Percentiles rank a stretch among this genome's conserved stretches.
These are phyloP conservation scores for Sugiyamaella xylanicola DNA, from an alignment of 1,139 yeast genomes.

Conservation along the genomic window DNA sequence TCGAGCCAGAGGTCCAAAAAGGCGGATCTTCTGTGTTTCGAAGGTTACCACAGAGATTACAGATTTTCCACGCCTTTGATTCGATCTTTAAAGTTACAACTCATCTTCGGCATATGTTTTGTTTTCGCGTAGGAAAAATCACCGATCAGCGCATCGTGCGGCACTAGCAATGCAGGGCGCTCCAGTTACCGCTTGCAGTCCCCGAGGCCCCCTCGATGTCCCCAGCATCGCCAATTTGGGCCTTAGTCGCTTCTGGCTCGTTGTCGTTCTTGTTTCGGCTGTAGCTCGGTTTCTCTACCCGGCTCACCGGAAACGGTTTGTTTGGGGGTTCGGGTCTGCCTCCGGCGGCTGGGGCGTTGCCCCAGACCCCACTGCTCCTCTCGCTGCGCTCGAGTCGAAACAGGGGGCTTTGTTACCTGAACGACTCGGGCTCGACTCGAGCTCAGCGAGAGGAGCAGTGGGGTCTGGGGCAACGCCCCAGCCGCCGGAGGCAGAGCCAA, in stretches of 20 bases:
- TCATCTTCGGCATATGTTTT: constrained; percentile 1
- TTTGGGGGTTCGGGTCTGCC: background rate
- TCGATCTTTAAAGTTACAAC: constrained; percentile 2
- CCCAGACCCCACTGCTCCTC: background rate
- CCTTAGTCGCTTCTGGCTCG: background rate
- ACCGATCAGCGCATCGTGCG: constrained; percentile 18
- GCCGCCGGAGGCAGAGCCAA: too few relatives aligned
- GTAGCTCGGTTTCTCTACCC: background rate
- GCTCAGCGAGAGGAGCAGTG: background rate
- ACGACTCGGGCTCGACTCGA: background rate
- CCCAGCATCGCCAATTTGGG: background rate
- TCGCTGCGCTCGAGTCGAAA: background rate
- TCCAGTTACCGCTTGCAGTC: background rate
- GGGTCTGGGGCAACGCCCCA: too few relatives aligned
- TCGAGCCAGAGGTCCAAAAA: background rate
- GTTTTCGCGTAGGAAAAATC: constrained; percentile 17
- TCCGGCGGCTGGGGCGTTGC: background rate
- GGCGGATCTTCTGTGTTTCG: background rate
- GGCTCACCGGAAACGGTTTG: background rate
- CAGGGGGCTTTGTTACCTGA: background rate
- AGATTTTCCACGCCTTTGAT: constrained; percentile 7
- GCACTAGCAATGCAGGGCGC: constrained; percentile 1
- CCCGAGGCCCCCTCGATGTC: background rate
- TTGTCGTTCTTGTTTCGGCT: background rate
- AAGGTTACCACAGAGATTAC: background rate